Evolutionary conservation across 208 protist species (phyloP).

Genomic region (Crithidia mellificae): DNA sequence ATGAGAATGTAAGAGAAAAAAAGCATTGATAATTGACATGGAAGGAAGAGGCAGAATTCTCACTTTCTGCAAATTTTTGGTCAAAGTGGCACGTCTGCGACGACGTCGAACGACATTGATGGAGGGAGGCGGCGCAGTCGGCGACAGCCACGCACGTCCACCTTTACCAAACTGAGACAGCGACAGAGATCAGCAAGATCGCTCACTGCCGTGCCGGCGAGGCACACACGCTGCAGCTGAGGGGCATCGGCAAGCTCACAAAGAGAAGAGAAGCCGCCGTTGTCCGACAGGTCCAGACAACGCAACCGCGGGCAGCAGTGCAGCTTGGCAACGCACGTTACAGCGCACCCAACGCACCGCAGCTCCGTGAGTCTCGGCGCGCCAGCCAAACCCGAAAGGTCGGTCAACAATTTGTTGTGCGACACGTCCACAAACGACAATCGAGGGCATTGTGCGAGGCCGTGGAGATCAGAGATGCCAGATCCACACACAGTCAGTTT

Average conservation of each 20-base stretch:
- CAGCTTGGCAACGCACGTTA: neutral
- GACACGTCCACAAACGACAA: constrained; percentile 5
- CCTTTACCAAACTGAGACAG: neutral
- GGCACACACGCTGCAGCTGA: neutral
- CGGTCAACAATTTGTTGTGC: neutral
- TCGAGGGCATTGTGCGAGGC: neutral
- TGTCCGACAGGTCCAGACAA: constrained; percentile 1
- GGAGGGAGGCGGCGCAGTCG: neutral
- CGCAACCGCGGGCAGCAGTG: neutral
- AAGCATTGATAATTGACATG: no score
- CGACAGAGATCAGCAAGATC: neutral
- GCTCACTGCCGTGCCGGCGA: constrained; percentile 3
- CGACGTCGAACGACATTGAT: neutral
- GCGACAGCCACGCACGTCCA: constrained; percentile 13
- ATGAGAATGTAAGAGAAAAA: no score
- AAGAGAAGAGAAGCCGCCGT: neutral
- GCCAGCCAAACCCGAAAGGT: constrained; percentile 9
- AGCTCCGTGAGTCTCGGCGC: constrained; percentile 4
- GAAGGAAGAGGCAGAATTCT: no score
- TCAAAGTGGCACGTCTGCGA: neutral
- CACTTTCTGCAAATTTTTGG: no score
- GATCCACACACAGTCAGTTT: neutral
- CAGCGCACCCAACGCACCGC: neutral
- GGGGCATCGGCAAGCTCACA: neutral
- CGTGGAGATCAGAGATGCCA: neutral